A percentile compares a stretch with the other conserved stretches of the same genome.
These are phyloP conservation scores for Spongospora subterranea DNA, from an alignment of 208 protist species.

Conservation along the genomic window DNA sequence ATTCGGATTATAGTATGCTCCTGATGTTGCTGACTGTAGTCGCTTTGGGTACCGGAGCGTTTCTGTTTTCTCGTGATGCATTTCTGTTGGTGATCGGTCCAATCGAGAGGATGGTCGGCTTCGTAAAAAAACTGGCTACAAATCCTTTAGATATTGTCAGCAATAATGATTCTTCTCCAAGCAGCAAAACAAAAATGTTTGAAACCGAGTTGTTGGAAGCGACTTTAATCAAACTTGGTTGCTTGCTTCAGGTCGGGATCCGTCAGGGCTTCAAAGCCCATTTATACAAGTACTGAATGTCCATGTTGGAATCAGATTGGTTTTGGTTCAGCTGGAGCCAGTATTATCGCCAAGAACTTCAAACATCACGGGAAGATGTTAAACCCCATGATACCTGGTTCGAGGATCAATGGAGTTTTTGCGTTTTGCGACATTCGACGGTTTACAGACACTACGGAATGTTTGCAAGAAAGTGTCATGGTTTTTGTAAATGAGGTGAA, in stretches of 20 bases:
- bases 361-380: neutral
- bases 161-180: neutral
- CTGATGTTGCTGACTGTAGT: neutral
- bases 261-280: too few species aligned
- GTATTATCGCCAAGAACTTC: slow-evolving; percentile 50
- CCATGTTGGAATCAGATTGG: too few species aligned
- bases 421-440: slow-evolving; percentile 52
- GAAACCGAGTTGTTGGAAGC: slow-evolving; percentile 10
- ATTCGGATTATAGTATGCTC: neutral
- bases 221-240: slow-evolving; percentile 35
- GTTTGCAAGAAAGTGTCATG: slow-evolving; percentile 41
- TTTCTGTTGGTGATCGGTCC: neutral
- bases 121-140: slow-evolving; percentile 23
- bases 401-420: neutral
- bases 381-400: slow-evolving; percentile 46
- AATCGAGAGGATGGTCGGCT: neutral
- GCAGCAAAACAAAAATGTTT: neutral
- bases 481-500: slow-evolving; percentile 39
- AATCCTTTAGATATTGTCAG: neutral
- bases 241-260: neutral
- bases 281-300: too few species aligned
- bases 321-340: slow-evolving; percentile 40
- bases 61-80: slow-evolving; percentile 16
- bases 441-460: slow-evolving; percentile 53
- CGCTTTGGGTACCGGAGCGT: slow-evolving; percentile 16